Evolutionary conservation across 805 yeast species (phyloP).

Genomic region (Lachancea meyersii): DNA sequence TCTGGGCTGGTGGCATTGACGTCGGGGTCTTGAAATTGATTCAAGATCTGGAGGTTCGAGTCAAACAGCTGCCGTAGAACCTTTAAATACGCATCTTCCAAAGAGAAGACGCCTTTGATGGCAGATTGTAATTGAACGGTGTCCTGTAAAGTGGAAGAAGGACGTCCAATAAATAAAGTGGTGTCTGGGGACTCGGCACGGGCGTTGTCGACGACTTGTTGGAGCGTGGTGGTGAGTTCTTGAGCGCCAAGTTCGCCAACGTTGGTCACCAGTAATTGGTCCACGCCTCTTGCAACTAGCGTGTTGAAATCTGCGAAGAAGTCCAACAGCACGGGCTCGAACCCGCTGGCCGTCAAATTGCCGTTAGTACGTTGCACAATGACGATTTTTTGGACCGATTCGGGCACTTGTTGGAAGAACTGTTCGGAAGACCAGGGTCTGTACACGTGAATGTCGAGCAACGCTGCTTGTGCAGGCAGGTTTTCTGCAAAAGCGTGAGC

Average conservation of each 20-base stretch:
- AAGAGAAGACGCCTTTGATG: constrained; percentile 41
- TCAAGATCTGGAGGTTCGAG: constrained; percentile 50
- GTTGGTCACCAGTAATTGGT: constrained; percentile 50
- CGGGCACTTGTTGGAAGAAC: constrained; percentile 47
- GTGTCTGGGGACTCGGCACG: constrained; percentile 51
- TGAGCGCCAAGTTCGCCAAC: constrained; percentile 30
- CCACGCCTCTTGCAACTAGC: constrained; percentile 42
- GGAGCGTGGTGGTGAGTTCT: constrained; percentile 33
- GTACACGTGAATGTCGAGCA: constrained; percentile 57
- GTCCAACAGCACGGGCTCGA: constrained; percentile 71
- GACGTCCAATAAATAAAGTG: constrained; percentile 52
- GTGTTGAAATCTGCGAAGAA: constrained; percentile 53
- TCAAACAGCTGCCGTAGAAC: constrained; percentile 62
- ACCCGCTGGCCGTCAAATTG: constrained; percentile 34
- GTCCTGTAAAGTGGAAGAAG: constrained; percentile 7
- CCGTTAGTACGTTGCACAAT: constrained; percentile 54
- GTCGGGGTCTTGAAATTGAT: constrained; percentile 44
- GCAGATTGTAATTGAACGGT: constrained; percentile 14
- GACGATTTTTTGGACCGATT: constrained; percentile 48
- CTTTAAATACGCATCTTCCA: constrained; percentile 73
- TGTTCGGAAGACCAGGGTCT: constrained; percentile 63
- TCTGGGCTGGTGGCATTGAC: constrained; percentile 64
- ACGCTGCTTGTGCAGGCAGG: constrained; percentile 27
- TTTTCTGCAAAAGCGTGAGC: constrained; percentile 39
- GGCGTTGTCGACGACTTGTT: constrained; percentile 48